phyloP scores from a whole-genome alignment of 192 early-diverging fungal species.

The Coemansia interrupta region DNA sequence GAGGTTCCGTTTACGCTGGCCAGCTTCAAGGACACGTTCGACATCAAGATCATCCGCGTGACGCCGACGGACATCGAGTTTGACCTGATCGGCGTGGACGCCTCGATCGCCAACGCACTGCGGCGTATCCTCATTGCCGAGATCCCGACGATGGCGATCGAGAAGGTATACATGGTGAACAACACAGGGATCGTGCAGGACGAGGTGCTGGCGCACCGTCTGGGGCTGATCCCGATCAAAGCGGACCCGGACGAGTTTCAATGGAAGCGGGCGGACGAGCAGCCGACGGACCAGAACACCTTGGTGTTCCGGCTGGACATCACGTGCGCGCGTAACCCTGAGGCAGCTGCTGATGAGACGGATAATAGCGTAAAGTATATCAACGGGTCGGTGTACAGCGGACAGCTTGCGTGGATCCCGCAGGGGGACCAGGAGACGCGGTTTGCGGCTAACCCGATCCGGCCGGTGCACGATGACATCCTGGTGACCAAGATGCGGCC shows the following conservation, averaged over 20 bases:
- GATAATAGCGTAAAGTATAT: slow-evolving; percentile 73
- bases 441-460: slow-evolving; percentile 65
- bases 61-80: slow-evolving; percentile 79
- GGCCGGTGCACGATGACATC: slow-evolving; percentile 87
- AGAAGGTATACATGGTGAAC: slow-evolving; percentile 86
- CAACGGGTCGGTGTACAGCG: slow-evolving; percentile 71
- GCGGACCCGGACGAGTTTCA: slow-evolving; percentile 81
- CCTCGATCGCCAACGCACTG: slow-evolving; percentile 91
- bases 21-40: slow-evolving; percentile 32
- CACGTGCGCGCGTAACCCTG: slow-evolving; percentile 64
- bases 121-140: slow-evolving; percentile 91
- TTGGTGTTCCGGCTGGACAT: slow-evolving; percentile 83
- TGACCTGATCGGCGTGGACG: slow-evolving; percentile 91
- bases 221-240: slow-evolving; percentile 88
- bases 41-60: slow-evolving; percentile 38
- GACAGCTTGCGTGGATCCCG: slow-evolving; percentile 79
- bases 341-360: slow-evolving; percentile 60
- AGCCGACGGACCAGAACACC: slow-evolving; percentile 89
- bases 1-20: slow-evolving; percentile 27
- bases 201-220: slow-evolving; percentile 86
- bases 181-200: slow-evolving; percentile 90
- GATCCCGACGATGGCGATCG: slow-evolving; percentile 96
- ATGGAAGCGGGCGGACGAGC: slow-evolving; percentile 67
- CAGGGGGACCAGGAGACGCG: slow-evolving; percentile 80
- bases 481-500: slow-evolving; percentile 89